Evolutionary conservation across 768 basidiomycete genomes (phyloP), one percentile per base, ranked within the genome.

Genomic region (Collybia nuda): DNA sequence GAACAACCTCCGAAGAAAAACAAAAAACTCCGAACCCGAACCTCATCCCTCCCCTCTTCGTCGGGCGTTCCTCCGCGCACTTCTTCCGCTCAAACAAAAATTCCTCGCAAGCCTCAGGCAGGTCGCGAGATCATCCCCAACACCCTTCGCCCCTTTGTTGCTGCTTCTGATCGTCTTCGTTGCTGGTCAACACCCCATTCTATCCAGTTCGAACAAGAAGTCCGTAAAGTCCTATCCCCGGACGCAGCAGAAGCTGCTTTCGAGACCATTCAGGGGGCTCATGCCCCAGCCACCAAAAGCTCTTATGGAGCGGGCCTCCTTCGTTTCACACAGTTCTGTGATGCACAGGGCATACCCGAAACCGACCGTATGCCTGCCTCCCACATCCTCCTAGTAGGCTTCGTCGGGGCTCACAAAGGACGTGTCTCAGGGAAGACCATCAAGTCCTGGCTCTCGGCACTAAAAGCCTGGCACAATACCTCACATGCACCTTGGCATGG

Each of bases 401-500:
- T 75, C 37, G 40, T 63, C 0, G 62, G 64, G 0, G n/a, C 51
- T 0, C 42, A 54, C 50, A 24, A 26, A 2, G 63, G 65, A 0
- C 7, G 24, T 0, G 44, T 55, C 1, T 56, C 62, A 0, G 66
- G 65, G 0, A 57, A 55, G 11, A 67, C 69, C 0, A 59, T 75
- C 22, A 56, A 57, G 1, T 57, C 56, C 0, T 76, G 73, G 74
- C 26, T 76, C 0, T 62, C 69, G 0, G 68, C 68, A 1, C 24
- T 76, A 0, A 54, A 65, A 0, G 58, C 59, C 1, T 78, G 74
- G 73, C 74, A 78, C 42, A 29, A 63, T 1, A 3, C 64, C 12
- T 59, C 72, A 26, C 47, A 61, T 7, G 72, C 73, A 2, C 59
- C 55, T 0, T 77, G 75, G 76, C n/a, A 54, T 21, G 67, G 70